Evolutionary conservation across 352 stramenopile genomes (phyloP).

Genomic region (Lagenidium giganteum): DNA sequence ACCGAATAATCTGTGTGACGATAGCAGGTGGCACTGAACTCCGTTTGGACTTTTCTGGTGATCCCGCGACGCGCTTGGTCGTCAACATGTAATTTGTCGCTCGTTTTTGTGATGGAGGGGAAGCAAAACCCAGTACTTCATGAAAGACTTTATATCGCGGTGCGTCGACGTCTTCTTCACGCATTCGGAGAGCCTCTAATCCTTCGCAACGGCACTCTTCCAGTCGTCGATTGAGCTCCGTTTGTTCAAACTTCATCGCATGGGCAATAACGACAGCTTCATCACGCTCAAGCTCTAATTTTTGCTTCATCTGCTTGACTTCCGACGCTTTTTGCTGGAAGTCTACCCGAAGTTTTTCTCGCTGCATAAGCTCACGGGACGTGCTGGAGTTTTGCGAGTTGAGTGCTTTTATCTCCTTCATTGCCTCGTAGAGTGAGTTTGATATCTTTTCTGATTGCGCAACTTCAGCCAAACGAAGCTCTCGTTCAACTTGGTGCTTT

Average conservation of each 20-base stretch:
- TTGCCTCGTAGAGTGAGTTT: constrained; percentile 37
- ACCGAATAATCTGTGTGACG: too few relatives aligned
- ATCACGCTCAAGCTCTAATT: constrained; percentile 47
- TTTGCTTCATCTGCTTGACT: constrained; percentile 41
- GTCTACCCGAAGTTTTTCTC: constrained; percentile 47
- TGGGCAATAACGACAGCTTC: constrained; percentile 39
- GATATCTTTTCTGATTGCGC: constrained; percentile 53
- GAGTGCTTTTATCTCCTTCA: constrained; percentile 41
- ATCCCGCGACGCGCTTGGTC: too few relatives aligned
- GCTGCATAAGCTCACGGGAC: constrained; percentile 42
- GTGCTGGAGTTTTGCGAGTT: constrained; percentile 40
- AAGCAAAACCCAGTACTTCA: constrained; percentile 21
- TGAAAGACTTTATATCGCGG: constrained; percentile 39
- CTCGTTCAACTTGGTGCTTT: constrained; percentile 41
- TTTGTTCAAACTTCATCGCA: constrained; percentile 30
- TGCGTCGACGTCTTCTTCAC: constrained; percentile 65
- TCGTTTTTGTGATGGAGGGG: constrained; percentile 2
- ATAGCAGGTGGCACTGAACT: too few relatives aligned
- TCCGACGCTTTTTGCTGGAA: constrained; percentile 44
- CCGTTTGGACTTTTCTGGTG: too few relatives aligned
- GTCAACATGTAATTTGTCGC: constrained; percentile 17
- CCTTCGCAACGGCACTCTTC: constrained; percentile 35
- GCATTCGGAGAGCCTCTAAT: constrained; percentile 46
- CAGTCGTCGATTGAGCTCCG: constrained; percentile 27
- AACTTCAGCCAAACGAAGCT: constrained; percentile 45